Percentiles rank a stretch among this genome's conserved stretches.
Evolutionary conservation across 257 asterid species (phyloP).

Genomic region (Solanum virginianum): DNA sequence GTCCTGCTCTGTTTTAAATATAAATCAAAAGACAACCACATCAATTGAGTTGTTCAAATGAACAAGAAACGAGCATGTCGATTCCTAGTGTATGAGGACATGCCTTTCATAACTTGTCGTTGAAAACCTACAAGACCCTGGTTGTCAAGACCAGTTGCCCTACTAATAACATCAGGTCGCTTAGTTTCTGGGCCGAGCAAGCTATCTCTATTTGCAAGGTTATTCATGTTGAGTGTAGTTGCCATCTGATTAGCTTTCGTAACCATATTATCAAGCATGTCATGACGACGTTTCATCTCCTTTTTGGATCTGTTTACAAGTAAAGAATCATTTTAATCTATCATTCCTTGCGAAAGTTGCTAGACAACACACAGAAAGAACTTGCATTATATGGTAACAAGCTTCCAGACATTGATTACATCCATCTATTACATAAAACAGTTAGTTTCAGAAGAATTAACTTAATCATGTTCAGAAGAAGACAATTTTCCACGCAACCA

Average conservation of each 20-base stretch:
- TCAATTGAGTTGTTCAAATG: neutral
- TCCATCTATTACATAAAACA: neutral
- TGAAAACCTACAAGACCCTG: slow-evolving; percentile 15
- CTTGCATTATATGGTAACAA: neutral
- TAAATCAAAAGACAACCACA: neutral
- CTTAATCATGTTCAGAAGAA: neutral
- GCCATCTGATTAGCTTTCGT: slow-evolving; percentile 14
- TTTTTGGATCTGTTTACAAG: slow-evolving; percentile 7
- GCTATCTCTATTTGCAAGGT: slow-evolving; percentile 12
- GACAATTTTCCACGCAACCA: no score
- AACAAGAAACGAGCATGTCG: neutral
- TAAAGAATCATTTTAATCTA: neutral
- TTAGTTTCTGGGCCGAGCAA: slow-evolving; percentile 16
- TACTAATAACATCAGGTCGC: slow-evolving; percentile 9
- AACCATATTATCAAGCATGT: slow-evolving; percentile 3
- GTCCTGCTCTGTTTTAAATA: slow-evolving; percentile 3
- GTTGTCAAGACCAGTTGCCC: slow-evolving; percentile 12
- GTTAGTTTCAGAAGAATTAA: neutral
- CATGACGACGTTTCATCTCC: slow-evolving; percentile 17
- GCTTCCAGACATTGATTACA: neutral
- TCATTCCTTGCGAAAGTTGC: neutral
- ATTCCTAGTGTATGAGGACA: neutral
- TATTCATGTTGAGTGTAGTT: slow-evolving; percentile 12
- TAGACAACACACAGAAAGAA: neutral
- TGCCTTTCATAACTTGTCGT: slow-evolving; percentile 15